phyloP scores from a whole-genome alignment of 306 rosid species.

The Rosa rugosa region DNA sequence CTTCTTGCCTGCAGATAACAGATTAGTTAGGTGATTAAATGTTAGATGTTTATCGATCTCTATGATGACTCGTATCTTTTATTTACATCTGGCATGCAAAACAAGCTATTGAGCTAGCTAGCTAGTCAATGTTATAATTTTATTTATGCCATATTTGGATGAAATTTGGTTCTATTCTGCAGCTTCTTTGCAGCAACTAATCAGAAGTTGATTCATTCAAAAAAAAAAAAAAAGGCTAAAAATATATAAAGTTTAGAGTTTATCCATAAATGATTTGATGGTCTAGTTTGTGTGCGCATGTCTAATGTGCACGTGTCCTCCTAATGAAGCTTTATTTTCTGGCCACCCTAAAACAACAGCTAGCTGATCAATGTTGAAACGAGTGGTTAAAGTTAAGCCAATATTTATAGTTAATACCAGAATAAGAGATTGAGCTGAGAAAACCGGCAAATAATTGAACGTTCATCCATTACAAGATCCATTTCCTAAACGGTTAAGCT shows the following conservation, averaged over 20 bases:
- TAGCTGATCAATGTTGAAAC: no score
- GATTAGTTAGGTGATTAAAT: background rate
- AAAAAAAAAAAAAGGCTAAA: background rate
- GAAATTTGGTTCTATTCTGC: background rate
- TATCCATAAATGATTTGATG: background rate
- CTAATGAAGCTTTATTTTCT: no score
- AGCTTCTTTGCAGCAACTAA: background rate
- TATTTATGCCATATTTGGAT: no score
- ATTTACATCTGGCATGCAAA: background rate
- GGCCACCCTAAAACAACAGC: no score
- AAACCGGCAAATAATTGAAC: no score
- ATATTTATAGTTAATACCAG: no score
- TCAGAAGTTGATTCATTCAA: background rate
- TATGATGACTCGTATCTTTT: background rate
- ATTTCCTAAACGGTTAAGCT: no score
- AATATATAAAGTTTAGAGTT: background rate
- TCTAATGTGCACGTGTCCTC: background rate
- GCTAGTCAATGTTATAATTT: background rate
- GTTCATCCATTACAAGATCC: no score
- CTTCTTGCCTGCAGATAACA: background rate
- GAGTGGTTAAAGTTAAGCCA: no score
- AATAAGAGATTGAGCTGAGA: no score
- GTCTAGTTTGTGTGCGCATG: background rate
- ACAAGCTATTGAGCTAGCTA: background rate
- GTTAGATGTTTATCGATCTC: background rate